Evolutionary conservation across 1,284 basidiomycete genomes (phyloP).

Genomic region (Cryptococcus amylolentus): DNA sequence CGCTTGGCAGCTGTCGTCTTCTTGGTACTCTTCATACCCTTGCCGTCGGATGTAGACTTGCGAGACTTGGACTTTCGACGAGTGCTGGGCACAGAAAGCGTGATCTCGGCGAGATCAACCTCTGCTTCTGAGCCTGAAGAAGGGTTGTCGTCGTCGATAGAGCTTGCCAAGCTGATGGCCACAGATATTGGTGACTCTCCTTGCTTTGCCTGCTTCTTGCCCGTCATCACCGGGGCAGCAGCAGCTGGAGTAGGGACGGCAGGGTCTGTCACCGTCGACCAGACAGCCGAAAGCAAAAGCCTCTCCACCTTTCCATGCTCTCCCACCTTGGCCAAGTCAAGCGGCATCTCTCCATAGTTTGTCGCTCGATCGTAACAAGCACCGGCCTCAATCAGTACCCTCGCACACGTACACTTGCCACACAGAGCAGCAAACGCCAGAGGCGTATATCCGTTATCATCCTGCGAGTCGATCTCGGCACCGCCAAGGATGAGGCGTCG

Average conservation of each 20-base stretch:
- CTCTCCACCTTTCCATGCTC: constrained; percentile 53
- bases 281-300: constrained; percentile 46
- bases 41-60: neutral
- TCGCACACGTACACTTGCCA: constrained; percentile 63
- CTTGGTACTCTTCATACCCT: too few relatives aligned
- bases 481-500: constrained; percentile 68
- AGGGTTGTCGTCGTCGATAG: constrained; percentile 49
- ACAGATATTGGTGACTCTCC: constrained; percentile 15
- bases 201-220: constrained; percentile 3
- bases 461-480: constrained; percentile 77
- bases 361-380: constrained; percentile 75
- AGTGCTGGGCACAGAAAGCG: constrained; percentile 5
- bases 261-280: constrained; percentile 23
- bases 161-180: constrained; percentile 17
- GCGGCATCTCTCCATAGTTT: constrained; percentile 70
- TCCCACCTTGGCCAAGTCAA: constrained; percentile 67
- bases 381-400: constrained; percentile 68
- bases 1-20: constrained; percentile 1
- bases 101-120: constrained; percentile 10
- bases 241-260: neutral
- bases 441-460: constrained; percentile 86
- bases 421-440: constrained; percentile 79
- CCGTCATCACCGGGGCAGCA: neutral
- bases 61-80: constrained; percentile 12
- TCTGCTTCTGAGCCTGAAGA: constrained; percentile 38